These are phyloP conservation scores for Citrullus mucosospermus DNA, from an alignment of 306 rosid species.

Conservation along the genomic window DNA sequence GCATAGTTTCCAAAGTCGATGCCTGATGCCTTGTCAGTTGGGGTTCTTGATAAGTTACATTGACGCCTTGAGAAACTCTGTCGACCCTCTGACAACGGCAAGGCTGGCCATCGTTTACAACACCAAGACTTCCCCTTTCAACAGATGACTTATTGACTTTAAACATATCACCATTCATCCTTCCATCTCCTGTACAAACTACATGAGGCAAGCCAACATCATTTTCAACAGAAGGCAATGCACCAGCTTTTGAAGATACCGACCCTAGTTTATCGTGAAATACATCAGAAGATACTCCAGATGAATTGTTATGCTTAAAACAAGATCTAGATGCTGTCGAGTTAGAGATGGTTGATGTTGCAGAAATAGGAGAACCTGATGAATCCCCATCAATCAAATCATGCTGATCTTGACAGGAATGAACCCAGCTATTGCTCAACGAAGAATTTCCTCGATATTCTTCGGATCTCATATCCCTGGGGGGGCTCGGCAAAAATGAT, in stretches of 20 bases:
- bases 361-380: conserved; percentile 45
- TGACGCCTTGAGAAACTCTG: conserved; percentile 22
- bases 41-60: conserved; percentile 28
- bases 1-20: conserved; percentile 13
- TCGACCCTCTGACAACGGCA: conserved; percentile 50
- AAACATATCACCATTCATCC: conserved; percentile 16
- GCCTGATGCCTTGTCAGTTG: conserved; percentile 22
- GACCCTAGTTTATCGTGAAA: conserved; percentile 15
- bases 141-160: conserved; percentile 12
- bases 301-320: conserved; percentile 15
- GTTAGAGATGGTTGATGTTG: conserved; percentile 33
- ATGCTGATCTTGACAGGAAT: conserved; percentile 36
- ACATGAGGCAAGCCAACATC: conserved; percentile 8
- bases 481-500: conserved; percentile 50
- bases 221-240: conserved; percentile 21
- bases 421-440: conserved; percentile 37
- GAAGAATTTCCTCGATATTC: conserved; percentile 51
- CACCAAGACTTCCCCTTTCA: conserved; percentile 22
- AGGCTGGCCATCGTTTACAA: conserved; percentile 22
- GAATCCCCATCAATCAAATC: conserved; percentile 40
- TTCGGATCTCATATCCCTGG: conserved; percentile 39
- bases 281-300: conserved; percentile 15
- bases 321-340: conserved; percentile 20
- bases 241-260: conserved; percentile 13
- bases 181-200: conserved; percentile 9